These are phyloP conservation scores for Mrakia gelida DNA, from an alignment of 768 basidiomycete species.

Conservation along the genomic window DNA sequence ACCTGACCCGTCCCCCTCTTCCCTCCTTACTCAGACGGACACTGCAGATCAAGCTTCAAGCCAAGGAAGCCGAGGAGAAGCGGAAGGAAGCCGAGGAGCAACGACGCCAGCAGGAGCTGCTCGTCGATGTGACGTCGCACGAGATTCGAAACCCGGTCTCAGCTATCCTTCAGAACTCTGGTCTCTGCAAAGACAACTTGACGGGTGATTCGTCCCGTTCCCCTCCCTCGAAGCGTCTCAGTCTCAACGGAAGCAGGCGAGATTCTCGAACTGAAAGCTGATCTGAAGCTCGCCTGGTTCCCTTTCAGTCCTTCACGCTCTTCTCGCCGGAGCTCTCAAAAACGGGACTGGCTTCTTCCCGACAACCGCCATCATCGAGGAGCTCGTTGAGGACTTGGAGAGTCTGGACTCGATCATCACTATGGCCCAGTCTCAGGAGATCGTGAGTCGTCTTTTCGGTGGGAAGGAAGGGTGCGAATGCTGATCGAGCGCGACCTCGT, in stretches of 20 bases:
- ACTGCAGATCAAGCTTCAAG: conserved; percentile 30
- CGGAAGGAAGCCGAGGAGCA: conserved; percentile 38
- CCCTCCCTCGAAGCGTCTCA: no score
- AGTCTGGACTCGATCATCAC: conserved; percentile 47
- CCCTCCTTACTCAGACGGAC: not conserved
- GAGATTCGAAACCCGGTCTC: conserved; percentile 39
- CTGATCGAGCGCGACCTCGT: not conserved
- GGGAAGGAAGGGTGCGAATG: no score
- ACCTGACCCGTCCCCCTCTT: not conserved
- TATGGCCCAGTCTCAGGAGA: conserved; percentile 45
- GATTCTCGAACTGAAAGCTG: not conserved
- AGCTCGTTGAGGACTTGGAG: conserved; percentile 42
- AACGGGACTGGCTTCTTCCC: conserved; percentile 30
- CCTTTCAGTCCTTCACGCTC: not conserved
- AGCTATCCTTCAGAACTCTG: conserved; percentile 37
- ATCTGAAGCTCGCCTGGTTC: not conserved
- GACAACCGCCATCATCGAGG: conserved; percentile 19
- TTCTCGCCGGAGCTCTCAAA: not conserved
- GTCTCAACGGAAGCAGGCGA: no score
- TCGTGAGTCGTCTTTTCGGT: conserved; percentile 13
- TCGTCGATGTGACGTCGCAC: conserved; percentile 46
- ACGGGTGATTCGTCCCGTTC: not conserved
- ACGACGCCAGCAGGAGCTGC: conserved; percentile 46
- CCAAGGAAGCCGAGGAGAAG: conserved; percentile 40
- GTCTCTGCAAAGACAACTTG: conserved; percentile 23